Evolutionary conservation across 2,329 filamentous ascomycete genomes (phyloP).

Genomic region (Davidsoniella australis): DNA sequence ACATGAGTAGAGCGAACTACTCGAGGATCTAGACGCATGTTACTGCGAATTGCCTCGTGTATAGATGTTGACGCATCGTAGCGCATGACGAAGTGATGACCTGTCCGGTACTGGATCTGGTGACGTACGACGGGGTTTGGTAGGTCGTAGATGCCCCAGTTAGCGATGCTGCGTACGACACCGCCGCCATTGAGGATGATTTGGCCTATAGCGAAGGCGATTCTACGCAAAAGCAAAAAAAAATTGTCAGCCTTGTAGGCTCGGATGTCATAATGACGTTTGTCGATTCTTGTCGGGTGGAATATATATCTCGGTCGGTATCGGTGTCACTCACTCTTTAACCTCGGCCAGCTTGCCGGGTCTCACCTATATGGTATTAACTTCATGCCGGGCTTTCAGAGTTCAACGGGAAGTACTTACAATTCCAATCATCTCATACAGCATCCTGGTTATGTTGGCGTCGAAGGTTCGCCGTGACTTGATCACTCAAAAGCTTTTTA

Average conservation of each 20-base stretch:
- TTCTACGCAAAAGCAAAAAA: conserved; percentile 34
- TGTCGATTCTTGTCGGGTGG: not conserved
- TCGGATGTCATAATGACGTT: not conserved
- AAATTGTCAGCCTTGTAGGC: conserved; percentile 1
- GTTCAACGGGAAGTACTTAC: conserved; percentile 36
- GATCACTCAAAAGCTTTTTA: too few relatives aligned
- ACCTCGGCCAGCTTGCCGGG: conserved; percentile 80
- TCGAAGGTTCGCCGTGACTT: too few relatives aligned
- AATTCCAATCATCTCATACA: conserved; percentile 95
- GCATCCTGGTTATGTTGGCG: conserved; percentile 38
- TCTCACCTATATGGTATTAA: conserved; percentile 49
- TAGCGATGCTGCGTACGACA: conserved; percentile 79
- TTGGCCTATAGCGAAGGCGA: conserved; percentile 69
- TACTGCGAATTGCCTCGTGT: conserved; percentile 58
- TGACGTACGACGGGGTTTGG: conserved; percentile 64
- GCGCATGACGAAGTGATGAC: conserved; percentile 96
- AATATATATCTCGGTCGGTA: too few relatives aligned
- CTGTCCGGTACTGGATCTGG: conserved; percentile 66
- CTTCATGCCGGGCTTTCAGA: conserved; percentile 9
- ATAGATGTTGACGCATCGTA: conserved; percentile 65
- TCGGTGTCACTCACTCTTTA: conserved; percentile 56
- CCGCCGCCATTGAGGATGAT: conserved; percentile 70
- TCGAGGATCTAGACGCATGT: conserved; percentile 69
- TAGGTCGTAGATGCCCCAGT: conserved; percentile 87
- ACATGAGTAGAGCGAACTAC: conserved; percentile 80